Evolutionary conservation across 2,329 filamentous ascomycete genomes (phyloP).

Genomic region (Furcasterigmium sp.): DNA sequence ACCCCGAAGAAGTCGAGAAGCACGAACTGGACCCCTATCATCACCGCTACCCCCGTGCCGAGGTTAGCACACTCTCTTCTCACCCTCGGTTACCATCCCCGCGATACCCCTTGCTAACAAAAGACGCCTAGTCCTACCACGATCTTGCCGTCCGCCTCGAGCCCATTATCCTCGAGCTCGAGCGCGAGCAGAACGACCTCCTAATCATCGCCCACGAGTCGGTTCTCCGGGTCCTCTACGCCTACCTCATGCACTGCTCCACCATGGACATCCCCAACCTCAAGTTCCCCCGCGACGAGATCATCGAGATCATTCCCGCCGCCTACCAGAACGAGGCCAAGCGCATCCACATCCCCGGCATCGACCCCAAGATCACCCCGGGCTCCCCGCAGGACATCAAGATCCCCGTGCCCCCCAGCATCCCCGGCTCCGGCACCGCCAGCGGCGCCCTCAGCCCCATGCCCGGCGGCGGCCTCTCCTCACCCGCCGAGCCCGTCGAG

Average conservation of each 20-base stretch:
- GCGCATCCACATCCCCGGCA: slow-evolving; percentile 75
- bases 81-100: no score
- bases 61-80: slow-evolving; percentile 48
- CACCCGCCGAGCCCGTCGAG: slow-evolving; percentile 35
- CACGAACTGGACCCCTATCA: slow-evolving; percentile 95
- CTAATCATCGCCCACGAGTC: slow-evolving; percentile 97
- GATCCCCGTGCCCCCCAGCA: slow-evolving; percentile 59
- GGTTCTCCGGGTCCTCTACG: slow-evolving; percentile 93
- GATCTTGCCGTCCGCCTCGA: slow-evolving; percentile 96
- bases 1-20: slow-evolving; percentile 86
- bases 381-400: slow-evolving; percentile 76
- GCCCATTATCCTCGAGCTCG: slow-evolving; percentile 94
- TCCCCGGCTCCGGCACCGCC: slow-evolving; percentile 23
- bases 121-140: slow-evolving; percentile 86
- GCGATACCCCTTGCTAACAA: slow-evolving; percentile 3
- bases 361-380: slow-evolving; percentile 64
- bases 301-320: slow-evolving; percentile 97
- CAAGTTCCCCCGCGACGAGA: slow-evolving; percentile 91
- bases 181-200: slow-evolving; percentile 95
- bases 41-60: slow-evolving; percentile 89
- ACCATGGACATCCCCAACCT: slow-evolving; percentile 90
- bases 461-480: slow-evolving; percentile 33
- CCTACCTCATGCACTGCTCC: slow-evolving; percentile 97
- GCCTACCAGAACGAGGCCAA: slow-evolving; percentile 96
- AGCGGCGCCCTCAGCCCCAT: slow-evolving; percentile 39